Conservation (phyloP, 208 protist genomes). For the Wallacemonas collosoma region DNA sequence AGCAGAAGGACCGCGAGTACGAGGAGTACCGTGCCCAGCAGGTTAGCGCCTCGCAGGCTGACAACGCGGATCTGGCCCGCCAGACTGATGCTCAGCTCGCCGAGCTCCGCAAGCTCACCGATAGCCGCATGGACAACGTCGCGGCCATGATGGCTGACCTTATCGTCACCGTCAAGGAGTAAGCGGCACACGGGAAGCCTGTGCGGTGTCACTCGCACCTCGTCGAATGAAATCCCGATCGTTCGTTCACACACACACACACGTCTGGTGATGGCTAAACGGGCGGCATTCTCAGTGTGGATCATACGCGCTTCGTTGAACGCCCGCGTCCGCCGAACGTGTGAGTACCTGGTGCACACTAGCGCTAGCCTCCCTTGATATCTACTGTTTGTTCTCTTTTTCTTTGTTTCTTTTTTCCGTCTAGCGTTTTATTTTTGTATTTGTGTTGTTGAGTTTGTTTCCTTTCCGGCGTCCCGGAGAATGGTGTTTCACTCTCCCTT, state of each 20-base stretch:
- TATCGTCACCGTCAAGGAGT: conserved; percentile 57
- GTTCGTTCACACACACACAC: not conserved
- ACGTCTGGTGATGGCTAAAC: not conserved
- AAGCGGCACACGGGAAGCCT: not conserved
- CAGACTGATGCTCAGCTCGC: conserved; percentile 69
- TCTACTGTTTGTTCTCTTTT: conserved; percentile 6
- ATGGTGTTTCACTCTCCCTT: not conserved
- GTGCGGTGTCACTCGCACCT: too few relatives aligned
- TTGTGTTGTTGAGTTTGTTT: conserved; percentile 4
- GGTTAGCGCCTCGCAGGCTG: conserved; percentile 45
- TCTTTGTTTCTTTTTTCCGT: not conserved
- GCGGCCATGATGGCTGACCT: conserved; percentile 60
- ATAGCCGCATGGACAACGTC: conserved; percentile 67
- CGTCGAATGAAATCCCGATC: too few relatives aligned
- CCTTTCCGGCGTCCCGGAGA: not conserved
- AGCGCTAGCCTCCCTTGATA: too few relatives aligned
- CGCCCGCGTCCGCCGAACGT: not conserved
- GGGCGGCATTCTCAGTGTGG: too few relatives aligned
- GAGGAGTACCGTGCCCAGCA: conserved; percentile 66
- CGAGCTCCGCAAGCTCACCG: conserved; percentile 57
- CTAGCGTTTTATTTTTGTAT: conserved; percentile 11
- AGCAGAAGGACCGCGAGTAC: conserved; percentile 75
- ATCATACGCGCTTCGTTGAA: too few relatives aligned
- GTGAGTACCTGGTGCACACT: not conserved
- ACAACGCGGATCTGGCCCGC: conserved; percentile 60